These are phyloP conservation scores for Oryza punctata DNA, from an alignment of 176 grass and related monocot species.

Conservation along the genomic window DNA sequence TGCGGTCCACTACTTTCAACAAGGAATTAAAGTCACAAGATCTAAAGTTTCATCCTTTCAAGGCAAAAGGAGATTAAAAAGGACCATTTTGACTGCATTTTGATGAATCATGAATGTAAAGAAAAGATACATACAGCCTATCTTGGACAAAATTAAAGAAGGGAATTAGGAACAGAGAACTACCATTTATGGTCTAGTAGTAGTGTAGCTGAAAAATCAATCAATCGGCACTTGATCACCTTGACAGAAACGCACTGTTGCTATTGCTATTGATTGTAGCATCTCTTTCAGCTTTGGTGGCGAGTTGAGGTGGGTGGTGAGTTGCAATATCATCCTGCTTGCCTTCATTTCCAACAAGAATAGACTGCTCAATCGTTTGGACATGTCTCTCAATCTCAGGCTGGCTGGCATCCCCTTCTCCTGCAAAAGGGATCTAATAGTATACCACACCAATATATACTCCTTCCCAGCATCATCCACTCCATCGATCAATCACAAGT, in stretches of 20 bases:
- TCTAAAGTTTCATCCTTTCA: not conserved
- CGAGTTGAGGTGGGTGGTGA: slow-evolving; percentile 20
- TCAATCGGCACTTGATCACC: not conserved
- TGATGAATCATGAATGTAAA: slow-evolving; percentile 1
- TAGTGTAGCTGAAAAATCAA: not conserved
- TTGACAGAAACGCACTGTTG: not conserved
- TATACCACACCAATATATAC: not conserved
- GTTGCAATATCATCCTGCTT: slow-evolving; percentile 8
- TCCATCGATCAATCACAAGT: not conserved
- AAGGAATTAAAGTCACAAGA: not conserved
- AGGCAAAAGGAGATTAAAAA: not conserved
- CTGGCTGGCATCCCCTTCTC: not conserved
- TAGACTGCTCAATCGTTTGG: slow-evolving; percentile 9
- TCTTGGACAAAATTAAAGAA: not conserved
- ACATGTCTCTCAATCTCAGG: not conserved
- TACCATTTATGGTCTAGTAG: not conserved
- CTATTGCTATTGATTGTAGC: not conserved
- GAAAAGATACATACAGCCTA: not conserved
- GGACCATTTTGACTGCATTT: not conserved
- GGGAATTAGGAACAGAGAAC: not conserved
- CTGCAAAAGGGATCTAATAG: not conserved
- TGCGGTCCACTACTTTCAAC: not conserved
- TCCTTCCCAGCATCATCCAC: not conserved
- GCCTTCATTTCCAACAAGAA: not conserved
- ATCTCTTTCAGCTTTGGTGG: slow-evolving; percentile 29